Percentiles rank a stretch among this genome's conserved stretches.
Conservation (phyloP, 805 yeast species). For the Sugiyamaella boreocaroliniensis region DNA sequence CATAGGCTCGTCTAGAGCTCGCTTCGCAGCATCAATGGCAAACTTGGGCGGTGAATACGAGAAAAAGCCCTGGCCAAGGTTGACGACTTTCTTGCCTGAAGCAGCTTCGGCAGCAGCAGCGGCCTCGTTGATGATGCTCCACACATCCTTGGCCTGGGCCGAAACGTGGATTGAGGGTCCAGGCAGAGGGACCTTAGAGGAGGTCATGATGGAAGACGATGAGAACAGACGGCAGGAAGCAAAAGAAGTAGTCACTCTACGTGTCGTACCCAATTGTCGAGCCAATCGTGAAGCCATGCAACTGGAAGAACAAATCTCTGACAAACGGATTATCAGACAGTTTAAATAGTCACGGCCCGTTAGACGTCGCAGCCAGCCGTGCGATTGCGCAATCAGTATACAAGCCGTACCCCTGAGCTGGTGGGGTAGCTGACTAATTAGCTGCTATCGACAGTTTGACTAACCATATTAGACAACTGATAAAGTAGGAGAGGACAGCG, state of each 20-base stretch:
- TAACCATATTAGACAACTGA: too few relatives aligned
- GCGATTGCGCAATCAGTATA: not conserved
- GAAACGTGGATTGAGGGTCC: slow-evolving; percentile 19
- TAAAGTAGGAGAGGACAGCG: too few relatives aligned
- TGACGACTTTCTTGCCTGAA: slow-evolving; percentile 70
- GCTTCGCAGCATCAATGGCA: slow-evolving; percentile 74
- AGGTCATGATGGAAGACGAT: slow-evolving; percentile 1
- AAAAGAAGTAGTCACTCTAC: not conserved
- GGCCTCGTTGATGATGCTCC: slow-evolving; percentile 93
- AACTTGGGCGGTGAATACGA: slow-evolving; percentile 95
- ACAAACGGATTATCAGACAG: not conserved
- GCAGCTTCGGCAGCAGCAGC: slow-evolving; percentile 74
- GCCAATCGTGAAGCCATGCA: too few relatives aligned
- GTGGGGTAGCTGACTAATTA: not conserved
- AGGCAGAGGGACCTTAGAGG: slow-evolving; percentile 9
- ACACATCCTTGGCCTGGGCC: slow-evolving; percentile 64
- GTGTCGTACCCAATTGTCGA: too few relatives aligned
- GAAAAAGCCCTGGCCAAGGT: slow-evolving; percentile 95
- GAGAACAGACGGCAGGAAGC: not conserved
- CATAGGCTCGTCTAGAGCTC: slow-evolving; percentile 64
- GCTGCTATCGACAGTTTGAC: too few relatives aligned
- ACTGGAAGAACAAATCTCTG: too few relatives aligned
- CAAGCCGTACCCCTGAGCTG: not conserved
- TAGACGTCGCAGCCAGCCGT: not conserved
- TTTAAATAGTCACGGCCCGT: not conserved